These are phyloP conservation scores for Tetrahymena elliotti DNA, from an alignment of 73 alveolate genomes.

Conservation along the genomic window DNA sequence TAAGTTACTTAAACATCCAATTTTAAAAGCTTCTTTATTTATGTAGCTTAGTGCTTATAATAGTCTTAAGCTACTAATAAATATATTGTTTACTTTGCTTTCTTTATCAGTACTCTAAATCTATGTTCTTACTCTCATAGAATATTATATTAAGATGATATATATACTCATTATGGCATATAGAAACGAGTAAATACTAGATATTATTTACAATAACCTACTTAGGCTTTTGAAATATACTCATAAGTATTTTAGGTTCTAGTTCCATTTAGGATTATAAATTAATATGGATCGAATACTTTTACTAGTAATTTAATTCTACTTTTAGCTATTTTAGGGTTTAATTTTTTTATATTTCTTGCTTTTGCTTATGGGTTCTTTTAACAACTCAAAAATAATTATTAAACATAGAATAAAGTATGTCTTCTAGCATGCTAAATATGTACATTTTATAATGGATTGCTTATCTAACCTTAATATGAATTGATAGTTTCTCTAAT, in stretches of 20 bases:
- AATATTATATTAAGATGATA: background rate
- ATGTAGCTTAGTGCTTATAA: background rate
- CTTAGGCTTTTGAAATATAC: background rate
- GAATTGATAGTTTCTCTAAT: background rate
- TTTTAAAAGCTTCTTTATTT: background rate
- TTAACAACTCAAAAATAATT: background rate
- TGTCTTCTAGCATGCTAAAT: background rate
- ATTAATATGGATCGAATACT: background rate
- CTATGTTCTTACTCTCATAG: background rate
- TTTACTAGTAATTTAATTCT: background rate
- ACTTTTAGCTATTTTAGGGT: background rate
- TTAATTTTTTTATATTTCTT: background rate
- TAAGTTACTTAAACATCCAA: background rate
- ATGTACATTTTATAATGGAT: background rate
- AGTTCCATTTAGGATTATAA: background rate
- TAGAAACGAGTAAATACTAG: background rate
- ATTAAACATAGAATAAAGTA: background rate
- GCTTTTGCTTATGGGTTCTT: background rate
- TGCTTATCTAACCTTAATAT: background rate
- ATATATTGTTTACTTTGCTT: background rate
- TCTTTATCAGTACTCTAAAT: background rate
- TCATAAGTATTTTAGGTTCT: background rate
- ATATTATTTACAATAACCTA: background rate
- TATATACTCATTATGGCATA: background rate
- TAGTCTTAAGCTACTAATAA: background rate